Base-by-base conservation (phyloP, 805 yeast species). In the Starmerella khaoyaiensis region DNA sequence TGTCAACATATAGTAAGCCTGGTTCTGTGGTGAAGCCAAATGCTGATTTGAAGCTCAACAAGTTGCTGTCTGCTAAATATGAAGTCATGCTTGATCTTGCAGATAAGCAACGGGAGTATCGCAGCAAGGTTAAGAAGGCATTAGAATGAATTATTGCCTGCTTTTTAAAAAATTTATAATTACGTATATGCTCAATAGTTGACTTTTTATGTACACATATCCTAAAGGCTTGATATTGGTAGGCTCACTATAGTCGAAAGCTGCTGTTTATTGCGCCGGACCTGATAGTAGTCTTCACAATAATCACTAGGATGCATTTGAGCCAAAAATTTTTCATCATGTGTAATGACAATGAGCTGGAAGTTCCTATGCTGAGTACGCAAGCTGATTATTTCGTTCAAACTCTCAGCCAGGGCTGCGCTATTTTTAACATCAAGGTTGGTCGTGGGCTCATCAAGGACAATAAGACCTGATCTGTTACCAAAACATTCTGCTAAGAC, bases 401-500 rank as follows among this genome's bases (percentile, higher is more conserved):
- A 63, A 1, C 94, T 76, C 46, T 67, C 71, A 0, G 97, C 98
- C 42, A 90, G 67, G 26, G 94, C 74, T 49, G 79, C 93, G 36
- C 86, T 74, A 52, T 90, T 90, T 41, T 80, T 94, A 34, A 71
- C 73, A 58, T 90, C 99, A 40, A 90, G 64, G 52, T 90, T 90
- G 0, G 98, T 90, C 0, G 99, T 90, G 7, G 99, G 99, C 60
- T 90, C 99, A 59, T 90, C 99, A 27, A 90, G 65, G 0, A 97
- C 94, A 49, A 90, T 82, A 59, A 90, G 79, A 34, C 98, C 98
- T 62, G 95, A 87, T 53, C 80, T 82, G 1, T 76, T 68, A 6
- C 98, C 97, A 63, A 90, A 87, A 52, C 96, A 82, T 58, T 90
- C 97, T 1, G 97, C 90, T 33, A 90, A 63, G 0, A 96, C 95